A percentile compares a stretch with the other conserved stretches of the same genome.
Evolutionary conservation across 2,329 filamentous ascomycete species (phyloP).

Genomic region (Clarireedia homoeocarpa): DNA sequence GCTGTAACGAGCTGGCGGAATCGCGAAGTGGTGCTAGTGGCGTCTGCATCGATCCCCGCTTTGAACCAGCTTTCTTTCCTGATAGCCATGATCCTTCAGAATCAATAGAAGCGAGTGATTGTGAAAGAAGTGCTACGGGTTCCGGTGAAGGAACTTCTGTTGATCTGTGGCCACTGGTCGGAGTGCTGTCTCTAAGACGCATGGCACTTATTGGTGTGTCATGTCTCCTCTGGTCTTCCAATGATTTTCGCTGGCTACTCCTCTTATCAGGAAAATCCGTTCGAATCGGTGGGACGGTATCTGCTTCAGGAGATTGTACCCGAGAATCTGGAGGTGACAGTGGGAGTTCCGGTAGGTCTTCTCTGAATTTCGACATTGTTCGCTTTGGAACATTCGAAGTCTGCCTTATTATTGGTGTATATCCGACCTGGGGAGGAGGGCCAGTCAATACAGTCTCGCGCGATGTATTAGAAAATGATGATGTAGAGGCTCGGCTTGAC

Average conservation of each 20-base stretch:
- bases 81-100: slow-evolving; percentile 96
- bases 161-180: slow-evolving; percentile 36
- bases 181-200: slow-evolving; percentile 35
- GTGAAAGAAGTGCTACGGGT: slow-evolving; percentile 50
- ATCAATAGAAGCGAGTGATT: slow-evolving; percentile 88
- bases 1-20: slow-evolving; percentile 35
- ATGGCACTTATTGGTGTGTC: slow-evolving; percentile 39
- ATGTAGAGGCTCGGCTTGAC: slow-evolving; percentile 45
- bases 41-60: slow-evolving; percentile 40
- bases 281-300: slow-evolving; percentile 33
- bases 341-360: slow-evolving; percentile 82
- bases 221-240: slow-evolving; percentile 34
- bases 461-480: slow-evolving; percentile 87
- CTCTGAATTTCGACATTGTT: slow-evolving; percentile 83
- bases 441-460: slow-evolving; percentile 67
- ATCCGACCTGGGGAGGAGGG: slow-evolving; percentile 15
- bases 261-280: slow-evolving; percentile 20
- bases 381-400: slow-evolving; percentile 54
- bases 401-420: slow-evolving; percentile 20
- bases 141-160: slow-evolving; percentile 43
- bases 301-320: slow-evolving; percentile 67
- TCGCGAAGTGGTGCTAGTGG: slow-evolving; percentile 32
- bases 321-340: slow-evolving; percentile 79
- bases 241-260: slow-evolving; percentile 20
- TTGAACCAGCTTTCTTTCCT: slow-evolving; percentile 50